Base-by-base conservation (phyloP, 805 yeast genomes). In the Wickerhamiella vanderwaltii region DNA sequence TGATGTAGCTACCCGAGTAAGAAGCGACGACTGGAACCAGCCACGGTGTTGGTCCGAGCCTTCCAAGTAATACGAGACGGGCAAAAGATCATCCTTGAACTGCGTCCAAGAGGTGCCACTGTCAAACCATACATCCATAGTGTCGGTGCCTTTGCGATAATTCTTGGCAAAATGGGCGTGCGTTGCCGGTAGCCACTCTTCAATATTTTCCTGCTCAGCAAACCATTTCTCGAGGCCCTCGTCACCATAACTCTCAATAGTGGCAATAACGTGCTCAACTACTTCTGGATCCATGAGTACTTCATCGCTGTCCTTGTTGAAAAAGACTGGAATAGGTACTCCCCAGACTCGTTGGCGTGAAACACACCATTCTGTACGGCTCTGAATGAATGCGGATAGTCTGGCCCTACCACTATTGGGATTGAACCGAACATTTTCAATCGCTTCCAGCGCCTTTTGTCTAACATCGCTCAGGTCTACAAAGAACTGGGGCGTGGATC, bases 1-100 rank as follows among this genome's bases (percentile, higher is more conserved):
- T 7, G 39, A 47, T 9, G 61, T 53, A 3, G 80, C 81, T 17
- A 85, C 71, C 53, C 76, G 81, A 18, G 93, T 86, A 44, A 91
- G 64, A 20, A 91, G 62, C 1, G 95, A 85, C 24, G 95, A 83
- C 63, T 91, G 99, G 58, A 91, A 91, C 99, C 99, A 91, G 1
- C 99, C 99, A 46, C 99, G 72, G 56, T 91, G 98, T 60, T 91
- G 99, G 56, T 91, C 99, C n/a, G 87, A 75, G 2, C 99, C 99
- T 65, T 91, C 99, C 11, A 88, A 60, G 55, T 85, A 88, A n/a
- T 84, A 70, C 59, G 87, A 93, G 2, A 48, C 54, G 5, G 52
- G 55, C 9, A 63, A 47, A 3, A 51, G 46, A 25, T 67, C 62
- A 39, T 68, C 66, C 2, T 60, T 56, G 16, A 80, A 63, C 34